phyloP scores from a whole-genome alignment of 805 yeast genomes.

The Yarrowia yakushimensis region DNA sequence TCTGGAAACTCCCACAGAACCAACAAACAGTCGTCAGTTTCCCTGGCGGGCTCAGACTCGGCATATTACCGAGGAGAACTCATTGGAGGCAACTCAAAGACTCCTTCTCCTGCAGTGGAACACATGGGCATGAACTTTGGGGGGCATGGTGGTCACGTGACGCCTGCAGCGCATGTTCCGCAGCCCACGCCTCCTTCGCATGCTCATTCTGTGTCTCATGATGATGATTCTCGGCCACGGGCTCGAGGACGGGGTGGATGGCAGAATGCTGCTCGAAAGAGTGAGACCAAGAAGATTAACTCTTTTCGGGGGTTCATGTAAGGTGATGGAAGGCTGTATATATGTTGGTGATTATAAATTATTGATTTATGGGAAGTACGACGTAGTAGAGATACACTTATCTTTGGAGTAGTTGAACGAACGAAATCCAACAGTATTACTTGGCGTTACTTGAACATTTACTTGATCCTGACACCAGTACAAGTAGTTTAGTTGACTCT shows the following conservation, averaged over 20 bases:
- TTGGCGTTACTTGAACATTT: no score
- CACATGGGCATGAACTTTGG: conserved; percentile 14
- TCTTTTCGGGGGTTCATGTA: conserved; percentile 11
- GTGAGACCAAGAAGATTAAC: conserved; percentile 7
- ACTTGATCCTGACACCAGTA: no score
- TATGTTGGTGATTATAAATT: no score
- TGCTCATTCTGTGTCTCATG: background rate
- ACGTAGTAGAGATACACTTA: no score
- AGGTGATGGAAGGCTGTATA: background rate
- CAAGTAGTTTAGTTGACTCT: no score
- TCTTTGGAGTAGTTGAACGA: no score
- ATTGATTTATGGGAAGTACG: no score
- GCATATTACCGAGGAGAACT: conserved; percentile 1
- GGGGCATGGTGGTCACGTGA: background rate
- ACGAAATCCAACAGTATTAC: no score
- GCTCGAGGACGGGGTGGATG: conserved; percentile 14
- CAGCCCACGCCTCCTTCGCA: background rate
- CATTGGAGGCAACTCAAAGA: conserved; percentile 3
- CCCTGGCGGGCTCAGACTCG: conserved; percentile 3
- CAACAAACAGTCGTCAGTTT: conserved; percentile 11
- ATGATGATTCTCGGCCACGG: background rate
- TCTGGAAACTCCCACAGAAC: conserved; percentile 9
- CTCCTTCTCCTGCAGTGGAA: conserved; percentile 10
- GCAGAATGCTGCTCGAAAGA: conserved; percentile 17
- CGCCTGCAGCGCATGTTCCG: background rate